phyloP scores from a whole-genome alignment of 176 grass and related monocot species.

The Oryza brachyantha region DNA sequence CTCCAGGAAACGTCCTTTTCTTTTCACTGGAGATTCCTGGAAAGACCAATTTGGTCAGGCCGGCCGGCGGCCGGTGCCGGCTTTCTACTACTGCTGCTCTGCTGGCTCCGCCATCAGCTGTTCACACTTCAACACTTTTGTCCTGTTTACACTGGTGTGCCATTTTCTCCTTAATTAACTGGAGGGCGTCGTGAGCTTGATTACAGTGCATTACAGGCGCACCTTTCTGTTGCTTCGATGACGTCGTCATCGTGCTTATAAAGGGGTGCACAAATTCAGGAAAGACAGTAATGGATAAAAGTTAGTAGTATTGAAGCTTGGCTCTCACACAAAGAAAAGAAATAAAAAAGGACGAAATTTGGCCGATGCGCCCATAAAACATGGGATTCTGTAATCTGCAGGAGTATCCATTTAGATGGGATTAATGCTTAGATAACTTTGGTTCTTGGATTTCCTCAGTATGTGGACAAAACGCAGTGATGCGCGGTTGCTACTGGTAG shows the following conservation, averaged over 20 bases:
- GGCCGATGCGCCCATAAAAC: conserved; percentile 17
- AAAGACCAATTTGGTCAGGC: not conserved
- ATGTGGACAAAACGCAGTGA: not conserved
- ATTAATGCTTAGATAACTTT: not conserved
- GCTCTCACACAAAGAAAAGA: conserved; percentile 34
- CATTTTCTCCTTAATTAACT: not conserved
- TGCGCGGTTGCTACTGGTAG: not conserved
- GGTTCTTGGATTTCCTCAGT: not conserved
- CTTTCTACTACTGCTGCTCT: not conserved
- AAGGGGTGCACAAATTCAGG: not conserved
- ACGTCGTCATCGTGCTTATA: not conserved
- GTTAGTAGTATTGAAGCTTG: conserved; percentile 28
- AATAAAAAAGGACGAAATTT: not conserved
- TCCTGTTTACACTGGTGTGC: not conserved
- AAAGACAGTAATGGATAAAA: conserved; percentile 12
- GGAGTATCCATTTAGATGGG: not conserved
- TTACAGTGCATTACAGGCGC: not conserved
- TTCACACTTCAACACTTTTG: conserved; percentile 14
- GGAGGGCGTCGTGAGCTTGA: not conserved
- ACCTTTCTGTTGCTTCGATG: not conserved
- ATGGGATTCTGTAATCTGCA: conserved; percentile 1
- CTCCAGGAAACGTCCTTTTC: conserved; percentile 1
- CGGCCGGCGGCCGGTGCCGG: not conserved
- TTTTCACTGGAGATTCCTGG: conserved; percentile 13
- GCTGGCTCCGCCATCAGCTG: not conserved